These are phyloP conservation scores for Isoetes engelmannii DNA, from an alignment of 83 land plant species.

Conservation along the genomic window DNA sequence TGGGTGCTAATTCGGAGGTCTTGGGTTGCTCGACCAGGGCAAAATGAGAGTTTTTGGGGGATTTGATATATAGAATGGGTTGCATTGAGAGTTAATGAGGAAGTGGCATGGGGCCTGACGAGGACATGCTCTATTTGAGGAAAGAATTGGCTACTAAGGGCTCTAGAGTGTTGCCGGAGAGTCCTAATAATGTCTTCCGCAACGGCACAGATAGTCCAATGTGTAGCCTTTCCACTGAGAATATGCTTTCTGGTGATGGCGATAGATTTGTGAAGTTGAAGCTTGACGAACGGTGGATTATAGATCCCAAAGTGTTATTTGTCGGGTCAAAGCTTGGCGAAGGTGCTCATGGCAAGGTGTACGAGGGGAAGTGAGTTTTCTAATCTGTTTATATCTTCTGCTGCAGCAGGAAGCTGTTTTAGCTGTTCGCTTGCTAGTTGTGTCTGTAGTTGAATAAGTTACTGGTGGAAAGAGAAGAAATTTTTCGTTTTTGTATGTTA, in stretches of 20 bases:
- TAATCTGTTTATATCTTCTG: neutral
- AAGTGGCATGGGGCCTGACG: conserved; percentile 2
- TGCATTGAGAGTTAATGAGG: neutral
- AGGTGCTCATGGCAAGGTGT: conserved; percentile 82
- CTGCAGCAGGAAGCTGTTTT: neutral
- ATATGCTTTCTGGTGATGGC: neutral
- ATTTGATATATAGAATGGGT: neutral
- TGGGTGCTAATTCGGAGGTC: neutral
- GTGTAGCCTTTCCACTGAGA: neutral
- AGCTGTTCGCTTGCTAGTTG: neutral
- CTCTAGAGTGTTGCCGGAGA: no score
- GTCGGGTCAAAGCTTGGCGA: conserved; percentile 80
- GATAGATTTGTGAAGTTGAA: conserved; percentile 29
- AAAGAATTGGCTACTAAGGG: no score
- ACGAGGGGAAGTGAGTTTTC: conserved; percentile 77
- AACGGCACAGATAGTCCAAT: no score
- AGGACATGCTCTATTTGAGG: neutral
- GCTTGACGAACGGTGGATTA: conserved; percentile 55
- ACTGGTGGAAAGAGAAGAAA: neutral
- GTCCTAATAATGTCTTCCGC: no score
- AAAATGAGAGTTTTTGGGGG: neutral
- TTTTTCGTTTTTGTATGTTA: neutral
- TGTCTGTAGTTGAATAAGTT: neutral
- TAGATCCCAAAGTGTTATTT: conserved; percentile 68
- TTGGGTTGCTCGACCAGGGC: no score